A percentile compares a stretch with the other conserved stretches of the same genome.
These are phyloP conservation scores for Jamesozyma gamospora DNA, from an alignment of 805 yeast species.

Conservation along the genomic window DNA sequence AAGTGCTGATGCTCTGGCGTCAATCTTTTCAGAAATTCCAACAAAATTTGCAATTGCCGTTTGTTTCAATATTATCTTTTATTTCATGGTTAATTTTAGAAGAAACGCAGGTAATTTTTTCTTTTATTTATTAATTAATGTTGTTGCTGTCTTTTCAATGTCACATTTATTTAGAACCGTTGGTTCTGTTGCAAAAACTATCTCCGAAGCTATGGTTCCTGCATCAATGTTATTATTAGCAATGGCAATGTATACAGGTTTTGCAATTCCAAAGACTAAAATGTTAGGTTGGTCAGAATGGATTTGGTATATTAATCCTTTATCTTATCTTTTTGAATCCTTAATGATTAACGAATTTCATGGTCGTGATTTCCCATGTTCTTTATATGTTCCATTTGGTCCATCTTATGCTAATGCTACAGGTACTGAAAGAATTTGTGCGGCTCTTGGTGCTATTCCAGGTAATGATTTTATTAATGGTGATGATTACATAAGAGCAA, in stretches of 20 bases:
- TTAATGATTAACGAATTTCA: slow-evolving; percentile 37
- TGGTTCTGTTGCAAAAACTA: slow-evolving; percentile 32
- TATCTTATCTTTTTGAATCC: slow-evolving; percentile 36
- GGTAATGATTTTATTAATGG: slow-evolving; percentile 42
- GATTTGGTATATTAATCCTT: slow-evolving; percentile 37
- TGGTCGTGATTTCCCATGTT: slow-evolving; percentile 29
- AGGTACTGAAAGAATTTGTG: slow-evolving; percentile 33
- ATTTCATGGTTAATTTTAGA: slow-evolving; percentile 46
- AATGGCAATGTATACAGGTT: slow-evolving; percentile 34
- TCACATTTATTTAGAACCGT: slow-evolving; percentile 39
- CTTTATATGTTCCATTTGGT: slow-evolving; percentile 35
- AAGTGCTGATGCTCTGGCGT: slow-evolving; percentile 54
- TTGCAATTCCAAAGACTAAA: slow-evolving; percentile 34
- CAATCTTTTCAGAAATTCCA: slow-evolving; percentile 51
- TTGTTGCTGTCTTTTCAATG: slow-evolving; percentile 42
- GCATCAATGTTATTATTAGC: slow-evolving; percentile 33
- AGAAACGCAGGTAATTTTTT: slow-evolving; percentile 48
- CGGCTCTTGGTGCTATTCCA: slow-evolving; percentile 40
- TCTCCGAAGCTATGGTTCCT: slow-evolving; percentile 38
- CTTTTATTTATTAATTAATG: slow-evolving; percentile 37
- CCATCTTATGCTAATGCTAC: slow-evolving; percentile 29
- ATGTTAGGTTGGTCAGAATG: slow-evolving; percentile 42
- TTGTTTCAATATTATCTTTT: slow-evolving; percentile 39
- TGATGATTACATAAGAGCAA: slow-evolving; percentile 31
- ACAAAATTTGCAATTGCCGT: slow-evolving; percentile 35